Conservation (phyloP, 176 grass and related monocot species). For the Poa annua region DNA sequence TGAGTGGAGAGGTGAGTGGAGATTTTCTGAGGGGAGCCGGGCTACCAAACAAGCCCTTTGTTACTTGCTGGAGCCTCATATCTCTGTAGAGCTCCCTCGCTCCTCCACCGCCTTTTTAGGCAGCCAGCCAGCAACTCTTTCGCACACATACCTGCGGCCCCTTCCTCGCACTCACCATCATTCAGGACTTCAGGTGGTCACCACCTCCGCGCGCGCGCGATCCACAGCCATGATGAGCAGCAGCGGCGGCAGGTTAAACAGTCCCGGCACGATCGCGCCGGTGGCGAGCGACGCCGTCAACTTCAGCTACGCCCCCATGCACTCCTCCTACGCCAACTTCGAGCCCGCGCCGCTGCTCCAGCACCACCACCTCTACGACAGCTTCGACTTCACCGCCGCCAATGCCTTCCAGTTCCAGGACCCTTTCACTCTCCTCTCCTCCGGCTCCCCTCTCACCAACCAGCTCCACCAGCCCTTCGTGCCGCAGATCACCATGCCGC, state of each 20-base stretch:
- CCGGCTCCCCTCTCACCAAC: constrained; percentile 10
- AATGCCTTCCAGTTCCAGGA: constrained; percentile 52
- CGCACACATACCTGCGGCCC: neutral
- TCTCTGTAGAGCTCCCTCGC: neutral
- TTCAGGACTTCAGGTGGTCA: neutral
- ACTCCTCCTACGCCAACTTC: constrained; percentile 43
- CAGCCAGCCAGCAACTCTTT: neutral
- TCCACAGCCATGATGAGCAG: constrained; percentile 48
- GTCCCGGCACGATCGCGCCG: constrained; percentile 34
- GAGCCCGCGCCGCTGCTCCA: constrained; percentile 37
- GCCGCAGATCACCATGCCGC: constrained; percentile 47
- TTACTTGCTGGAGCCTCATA: neutral
- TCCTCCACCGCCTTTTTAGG: constrained; percentile 40
- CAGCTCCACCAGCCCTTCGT: constrained; percentile 30
- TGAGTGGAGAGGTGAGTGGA: too few species aligned
- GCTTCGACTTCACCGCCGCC: constrained; percentile 36
- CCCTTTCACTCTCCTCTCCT: neutral
- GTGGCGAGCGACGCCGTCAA: constrained; percentile 5
- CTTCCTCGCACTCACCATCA: neutral
- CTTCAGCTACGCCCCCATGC: constrained; percentile 49
- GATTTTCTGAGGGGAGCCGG: too few species aligned
- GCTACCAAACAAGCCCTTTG: too few species aligned
- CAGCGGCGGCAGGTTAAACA: constrained; percentile 45
- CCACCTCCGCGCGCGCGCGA: neutral
- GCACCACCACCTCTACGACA: constrained; percentile 42